Evolutionary conservation across 139 green algal species (phyloP).

Genomic region (Micromonas commoda): DNA sequence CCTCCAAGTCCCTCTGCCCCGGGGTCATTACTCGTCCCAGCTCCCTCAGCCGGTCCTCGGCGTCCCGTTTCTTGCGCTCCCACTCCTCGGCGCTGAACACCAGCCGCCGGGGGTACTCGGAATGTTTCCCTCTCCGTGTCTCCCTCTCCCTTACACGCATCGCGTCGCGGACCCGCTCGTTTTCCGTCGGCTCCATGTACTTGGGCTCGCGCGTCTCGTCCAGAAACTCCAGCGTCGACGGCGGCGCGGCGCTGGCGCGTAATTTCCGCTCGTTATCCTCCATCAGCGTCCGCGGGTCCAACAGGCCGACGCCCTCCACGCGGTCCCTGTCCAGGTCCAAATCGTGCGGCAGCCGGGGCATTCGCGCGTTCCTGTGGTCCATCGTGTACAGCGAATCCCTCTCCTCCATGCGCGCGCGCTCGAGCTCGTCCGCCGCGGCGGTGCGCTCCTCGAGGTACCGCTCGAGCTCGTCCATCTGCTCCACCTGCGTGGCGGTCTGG

Average conservation of each 20-base stretch:
- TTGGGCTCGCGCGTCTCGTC: not conserved
- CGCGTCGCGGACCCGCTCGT: not conserved
- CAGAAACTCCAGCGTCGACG: slow-evolving; percentile 3
- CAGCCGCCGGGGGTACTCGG: too few species aligned
- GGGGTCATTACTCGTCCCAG: not conserved
- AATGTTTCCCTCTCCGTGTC: too few species aligned
- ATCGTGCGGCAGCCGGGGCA: not conserved
- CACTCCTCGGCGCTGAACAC: not conserved
- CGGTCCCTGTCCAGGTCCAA: not conserved
- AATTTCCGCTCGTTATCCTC: not conserved
- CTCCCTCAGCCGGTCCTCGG: not conserved
- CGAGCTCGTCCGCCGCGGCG: not conserved
- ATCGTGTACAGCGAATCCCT: not conserved
- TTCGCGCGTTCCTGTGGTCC: not conserved
- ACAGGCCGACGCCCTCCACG: not conserved
- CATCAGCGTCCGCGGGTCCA: not conserved
- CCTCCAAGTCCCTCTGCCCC: not conserved
- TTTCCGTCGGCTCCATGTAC: not conserved
- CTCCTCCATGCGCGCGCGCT: not conserved
- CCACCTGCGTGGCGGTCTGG: not conserved
- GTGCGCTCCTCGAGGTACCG: not conserved
- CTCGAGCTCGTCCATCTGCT: not conserved
- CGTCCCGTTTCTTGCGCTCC: not conserved
- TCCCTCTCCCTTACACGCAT: not conserved
- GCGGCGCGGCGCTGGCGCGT: not conserved